phyloP scores from a whole-genome alignment of 768 basidiomycete species.

The Lentinula lateritia region DNA sequence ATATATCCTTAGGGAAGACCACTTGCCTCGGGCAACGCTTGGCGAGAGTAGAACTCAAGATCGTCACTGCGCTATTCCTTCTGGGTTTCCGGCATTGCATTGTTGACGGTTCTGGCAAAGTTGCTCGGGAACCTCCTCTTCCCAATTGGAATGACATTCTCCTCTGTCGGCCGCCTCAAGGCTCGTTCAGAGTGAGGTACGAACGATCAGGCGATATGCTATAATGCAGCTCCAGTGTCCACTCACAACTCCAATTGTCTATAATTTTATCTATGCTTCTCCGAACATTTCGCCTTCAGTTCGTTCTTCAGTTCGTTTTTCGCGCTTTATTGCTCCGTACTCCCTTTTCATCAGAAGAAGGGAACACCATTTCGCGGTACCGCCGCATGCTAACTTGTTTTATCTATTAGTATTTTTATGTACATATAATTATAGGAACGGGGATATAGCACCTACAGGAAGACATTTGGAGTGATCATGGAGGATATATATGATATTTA shows the following conservation, averaged over 20 bases:
- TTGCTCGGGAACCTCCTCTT: conserved; percentile 37
- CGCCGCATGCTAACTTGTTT: background rate
- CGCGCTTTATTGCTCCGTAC: background rate
- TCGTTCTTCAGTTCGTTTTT: background rate
- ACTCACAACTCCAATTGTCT: background rate
- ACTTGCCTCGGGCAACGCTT: conserved; percentile 69
- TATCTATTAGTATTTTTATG: background rate
- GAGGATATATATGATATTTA: background rate
- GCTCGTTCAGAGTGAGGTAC: conserved; percentile 51
- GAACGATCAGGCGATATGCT: conserved; percentile 24
- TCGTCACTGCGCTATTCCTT: conserved; percentile 62
- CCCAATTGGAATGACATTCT: conserved; percentile 81
- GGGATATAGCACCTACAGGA: background rate
- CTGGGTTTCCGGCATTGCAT: conserved; percentile 56
- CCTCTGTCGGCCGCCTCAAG: conserved; percentile 55
- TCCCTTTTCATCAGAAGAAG: background rate
- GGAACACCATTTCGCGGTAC: background rate
- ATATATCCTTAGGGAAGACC: conserved; percentile 47
- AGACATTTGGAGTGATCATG: background rate
- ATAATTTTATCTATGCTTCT: background rate
- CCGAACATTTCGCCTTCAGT: background rate
- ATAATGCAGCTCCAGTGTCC: background rate
- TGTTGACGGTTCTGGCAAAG: conserved; percentile 48
- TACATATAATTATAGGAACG: background rate
- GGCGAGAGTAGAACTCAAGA: conserved; percentile 69